Evolutionary conservation across 108 stramenopile species (phyloP).

Genomic region (Conticribra guillardii): DNA sequence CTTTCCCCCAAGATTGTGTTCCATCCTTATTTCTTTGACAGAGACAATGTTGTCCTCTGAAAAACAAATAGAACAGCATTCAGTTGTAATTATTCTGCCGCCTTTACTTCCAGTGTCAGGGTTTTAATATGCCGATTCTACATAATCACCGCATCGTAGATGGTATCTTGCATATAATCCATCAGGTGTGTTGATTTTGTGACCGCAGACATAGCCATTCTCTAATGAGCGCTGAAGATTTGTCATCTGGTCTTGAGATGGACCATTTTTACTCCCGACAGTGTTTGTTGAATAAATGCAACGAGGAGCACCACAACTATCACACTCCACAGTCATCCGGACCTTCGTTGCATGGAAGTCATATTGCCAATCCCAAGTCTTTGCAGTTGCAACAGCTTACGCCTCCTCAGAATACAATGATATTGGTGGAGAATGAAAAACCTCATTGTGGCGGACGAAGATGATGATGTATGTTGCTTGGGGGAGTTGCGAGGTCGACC

Average conservation of each 20-base stretch:
- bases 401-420: background rate
- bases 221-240: background rate
- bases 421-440: too few species aligned
- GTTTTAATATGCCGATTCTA: background rate
- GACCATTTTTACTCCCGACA: background rate
- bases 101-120: background rate
- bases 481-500: too few species aligned
- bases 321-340: background rate
- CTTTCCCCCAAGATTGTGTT: background rate
- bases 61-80: background rate
- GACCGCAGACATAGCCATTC: background rate
- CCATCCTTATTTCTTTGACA: background rate
- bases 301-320: constrained; percentile 5
- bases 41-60: background rate
- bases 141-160: background rate
- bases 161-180: background rate
- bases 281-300: background rate
- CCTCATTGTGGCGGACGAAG: too few species aligned
- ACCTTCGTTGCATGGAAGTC: constrained; percentile 10
- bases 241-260: background rate
- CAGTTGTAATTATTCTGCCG: background rate
- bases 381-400: background rate
- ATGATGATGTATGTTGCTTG: too few species aligned
- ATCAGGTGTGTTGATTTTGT: background rate
- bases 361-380: background rate